Evolutionary conservation across 257 asterid species (phyloP).

Genomic region (Lithospermum erythrorhizon): DNA sequence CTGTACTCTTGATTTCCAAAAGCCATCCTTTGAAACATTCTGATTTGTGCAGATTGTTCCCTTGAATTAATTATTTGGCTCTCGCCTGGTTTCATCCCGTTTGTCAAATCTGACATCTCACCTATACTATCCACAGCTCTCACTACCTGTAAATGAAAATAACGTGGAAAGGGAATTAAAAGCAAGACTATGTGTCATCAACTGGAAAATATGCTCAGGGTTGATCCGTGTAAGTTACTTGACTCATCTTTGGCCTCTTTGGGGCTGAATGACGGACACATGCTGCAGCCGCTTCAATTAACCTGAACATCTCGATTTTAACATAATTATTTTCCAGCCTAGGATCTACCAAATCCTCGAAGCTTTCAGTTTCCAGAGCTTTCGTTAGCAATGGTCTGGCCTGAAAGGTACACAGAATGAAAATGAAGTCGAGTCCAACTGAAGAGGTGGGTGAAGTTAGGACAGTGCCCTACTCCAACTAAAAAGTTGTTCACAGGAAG

Average conservation of each 20-base stretch:
- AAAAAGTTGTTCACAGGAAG: background rate
- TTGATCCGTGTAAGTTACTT: slow-evolving; percentile 21
- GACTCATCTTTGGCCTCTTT: slow-evolving; percentile 76
- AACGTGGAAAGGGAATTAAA: background rate
- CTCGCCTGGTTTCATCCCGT: slow-evolving; percentile 80
- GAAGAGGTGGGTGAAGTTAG: background rate
- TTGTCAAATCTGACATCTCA: slow-evolving; percentile 60
- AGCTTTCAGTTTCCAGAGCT: slow-evolving; percentile 61
- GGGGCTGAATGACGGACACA: slow-evolving; percentile 75
- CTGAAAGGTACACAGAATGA: slow-evolving; percentile 21
- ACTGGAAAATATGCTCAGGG: background rate
- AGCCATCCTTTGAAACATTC: slow-evolving; percentile 82
- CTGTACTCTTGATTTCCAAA: slow-evolving; percentile 80
- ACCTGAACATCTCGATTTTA: slow-evolving; percentile 59
- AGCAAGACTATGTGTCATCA: background rate
- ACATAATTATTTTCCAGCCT: slow-evolving; percentile 40
- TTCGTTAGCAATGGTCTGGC: slow-evolving; percentile 69
- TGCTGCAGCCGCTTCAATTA: slow-evolving; percentile 92
- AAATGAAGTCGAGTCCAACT: background rate
- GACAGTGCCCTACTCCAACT: background rate
- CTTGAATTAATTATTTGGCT: slow-evolving; percentile 65
- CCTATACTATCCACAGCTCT: slow-evolving; percentile 75
- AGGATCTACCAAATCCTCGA: slow-evolving; percentile 46
- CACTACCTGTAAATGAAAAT: slow-evolving; percentile 37
- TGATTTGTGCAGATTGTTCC: slow-evolving; percentile 80